Conservation (phyloP, 225 moss, liverwort and hornwort species). For the Asterella californica region DNA sequence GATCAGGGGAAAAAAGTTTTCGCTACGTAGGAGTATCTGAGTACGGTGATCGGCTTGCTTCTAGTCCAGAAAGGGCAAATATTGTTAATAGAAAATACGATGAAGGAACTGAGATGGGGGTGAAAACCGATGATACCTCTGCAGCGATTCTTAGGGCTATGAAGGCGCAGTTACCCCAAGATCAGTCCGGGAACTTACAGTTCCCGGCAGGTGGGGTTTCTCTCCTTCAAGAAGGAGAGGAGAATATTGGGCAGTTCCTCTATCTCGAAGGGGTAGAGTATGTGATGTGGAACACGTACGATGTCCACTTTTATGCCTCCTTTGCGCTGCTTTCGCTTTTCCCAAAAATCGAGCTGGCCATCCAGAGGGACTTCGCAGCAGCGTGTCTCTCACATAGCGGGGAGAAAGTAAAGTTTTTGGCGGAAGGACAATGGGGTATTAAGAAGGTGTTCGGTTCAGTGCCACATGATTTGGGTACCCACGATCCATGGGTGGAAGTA, state of each 20-base stretch:
- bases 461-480: constrained; percentile 89
- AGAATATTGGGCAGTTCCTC: constrained; percentile 93
- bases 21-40: constrained; percentile 35
- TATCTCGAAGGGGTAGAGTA: constrained; percentile 97
- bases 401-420: constrained; percentile 79
- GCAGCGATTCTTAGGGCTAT: constrained; percentile 63
- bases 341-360: constrained; percentile 84
- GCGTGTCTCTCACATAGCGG: constrained; percentile 76
- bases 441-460: constrained; percentile 95
- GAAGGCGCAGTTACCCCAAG: constrained; percentile 58
- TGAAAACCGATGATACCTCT: constrained; percentile 47
- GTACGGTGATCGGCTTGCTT: constrained; percentile 19
- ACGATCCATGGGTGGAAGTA: constrained; percentile 92
- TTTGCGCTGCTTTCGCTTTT: constrained; percentile 92
- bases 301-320: constrained; percentile 98
- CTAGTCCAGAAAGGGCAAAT: constrained; percentile 32
- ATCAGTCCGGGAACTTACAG: constrained; percentile 50
- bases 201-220: constrained; percentile 75
- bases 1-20: constrained; percentile 38
- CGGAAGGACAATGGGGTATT: constrained; percentile 67
- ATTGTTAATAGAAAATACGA: constrained; percentile 9
- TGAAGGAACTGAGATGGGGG: constrained; percentile 33
- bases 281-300: constrained; percentile 97
- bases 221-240: constrained; percentile 79
- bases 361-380: constrained; percentile 90